Conservation (phyloP, 352 stramenopile genomes). For the Phytophthora melonis region DNA sequence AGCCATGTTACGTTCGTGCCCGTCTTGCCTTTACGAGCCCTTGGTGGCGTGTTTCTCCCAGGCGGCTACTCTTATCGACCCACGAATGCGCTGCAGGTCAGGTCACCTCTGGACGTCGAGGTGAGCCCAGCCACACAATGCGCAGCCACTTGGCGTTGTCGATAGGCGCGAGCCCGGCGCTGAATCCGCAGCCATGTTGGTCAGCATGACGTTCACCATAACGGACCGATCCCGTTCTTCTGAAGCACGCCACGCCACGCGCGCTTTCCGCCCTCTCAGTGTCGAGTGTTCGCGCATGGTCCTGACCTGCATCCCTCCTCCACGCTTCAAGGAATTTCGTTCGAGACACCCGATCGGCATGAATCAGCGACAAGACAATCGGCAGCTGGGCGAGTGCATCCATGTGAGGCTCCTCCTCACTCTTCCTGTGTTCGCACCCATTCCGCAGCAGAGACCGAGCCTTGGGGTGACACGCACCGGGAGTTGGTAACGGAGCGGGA, state of each 20-base stretch:
- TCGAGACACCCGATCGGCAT: constrained; percentile 15
- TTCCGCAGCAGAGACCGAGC: constrained; percentile 19
- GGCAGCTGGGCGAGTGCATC: constrained; percentile 18
- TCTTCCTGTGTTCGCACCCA: background rate
- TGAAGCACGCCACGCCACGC: constrained; percentile 14
- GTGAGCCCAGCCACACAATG: background rate
- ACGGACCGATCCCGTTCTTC: background rate
- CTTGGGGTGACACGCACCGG: constrained; percentile 10
- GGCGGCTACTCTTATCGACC: background rate
- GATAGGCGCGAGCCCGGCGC: background rate
- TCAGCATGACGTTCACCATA: background rate
- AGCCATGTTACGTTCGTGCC: constrained; percentile 16
- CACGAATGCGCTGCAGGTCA: background rate
- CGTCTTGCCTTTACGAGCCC: constrained; percentile 23
- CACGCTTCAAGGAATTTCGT: constrained; percentile 33
- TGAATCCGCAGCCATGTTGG: constrained; percentile 24
- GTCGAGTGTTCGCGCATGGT: constrained; percentile 24
- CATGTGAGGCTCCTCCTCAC: constrained; percentile 4
- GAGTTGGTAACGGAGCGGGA: constrained; percentile 18
- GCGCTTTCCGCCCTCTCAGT: constrained; percentile 7
- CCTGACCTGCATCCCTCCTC: background rate
- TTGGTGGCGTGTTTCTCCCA: background rate
- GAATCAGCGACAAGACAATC: constrained; percentile 6
- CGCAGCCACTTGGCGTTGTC: background rate
- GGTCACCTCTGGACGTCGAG: constrained; percentile 3